Percentiles rank a stretch among this genome's conserved stretches.
Conservation (phyloP, 2,329 filamentous ascomycete genomes). For the Fusarium graminum region DNA sequence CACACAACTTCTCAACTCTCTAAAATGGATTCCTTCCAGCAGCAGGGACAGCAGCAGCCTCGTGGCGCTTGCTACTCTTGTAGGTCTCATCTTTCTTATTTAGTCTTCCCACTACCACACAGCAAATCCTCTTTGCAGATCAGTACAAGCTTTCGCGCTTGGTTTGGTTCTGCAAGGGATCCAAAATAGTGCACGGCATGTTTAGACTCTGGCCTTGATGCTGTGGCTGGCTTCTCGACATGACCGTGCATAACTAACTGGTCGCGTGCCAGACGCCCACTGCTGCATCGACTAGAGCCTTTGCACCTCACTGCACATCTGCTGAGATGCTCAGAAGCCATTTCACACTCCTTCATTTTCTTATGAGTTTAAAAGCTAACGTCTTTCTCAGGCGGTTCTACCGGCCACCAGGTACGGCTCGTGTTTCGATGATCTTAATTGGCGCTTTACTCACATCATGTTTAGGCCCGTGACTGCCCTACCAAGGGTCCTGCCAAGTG, state of each 20-base stretch:
- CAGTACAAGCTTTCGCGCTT: conserved; percentile 2
- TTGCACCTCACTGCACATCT: neutral
- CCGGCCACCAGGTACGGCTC: conserved; percentile 76
- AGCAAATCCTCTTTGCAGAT: conserved; percentile 2
- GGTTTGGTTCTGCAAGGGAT: conserved; percentile 1
- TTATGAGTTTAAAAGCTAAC: conserved; percentile 36
- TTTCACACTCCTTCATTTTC: conserved; percentile 6
- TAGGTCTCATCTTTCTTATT: conserved; percentile 52
- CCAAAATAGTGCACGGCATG: conserved; percentile 2
- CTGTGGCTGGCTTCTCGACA: conserved; percentile 6
- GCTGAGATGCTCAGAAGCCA: neutral
- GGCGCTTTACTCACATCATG: conserved; percentile 26
- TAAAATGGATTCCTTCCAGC: conserved; percentile 58
- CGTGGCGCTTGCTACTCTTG: conserved; percentile 67
- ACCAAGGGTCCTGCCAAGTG: conserved; percentile 86
- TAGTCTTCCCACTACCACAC: neutral
- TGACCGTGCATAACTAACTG: neutral
- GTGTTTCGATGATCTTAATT: conserved; percentile 8
- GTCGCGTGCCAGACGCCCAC: conserved; percentile 15
- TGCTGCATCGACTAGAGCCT: conserved; percentile 3
- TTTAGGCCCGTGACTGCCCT: conserved; percentile 85
- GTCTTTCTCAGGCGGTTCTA: conserved; percentile 72
- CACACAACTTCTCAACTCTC: conserved; percentile 26
- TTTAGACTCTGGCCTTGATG: neutral
- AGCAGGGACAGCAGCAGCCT: conserved; percentile 41